Conservation (phyloP, 2,329 filamentous ascomycete species). For the Claviceps maximensis region DNA sequence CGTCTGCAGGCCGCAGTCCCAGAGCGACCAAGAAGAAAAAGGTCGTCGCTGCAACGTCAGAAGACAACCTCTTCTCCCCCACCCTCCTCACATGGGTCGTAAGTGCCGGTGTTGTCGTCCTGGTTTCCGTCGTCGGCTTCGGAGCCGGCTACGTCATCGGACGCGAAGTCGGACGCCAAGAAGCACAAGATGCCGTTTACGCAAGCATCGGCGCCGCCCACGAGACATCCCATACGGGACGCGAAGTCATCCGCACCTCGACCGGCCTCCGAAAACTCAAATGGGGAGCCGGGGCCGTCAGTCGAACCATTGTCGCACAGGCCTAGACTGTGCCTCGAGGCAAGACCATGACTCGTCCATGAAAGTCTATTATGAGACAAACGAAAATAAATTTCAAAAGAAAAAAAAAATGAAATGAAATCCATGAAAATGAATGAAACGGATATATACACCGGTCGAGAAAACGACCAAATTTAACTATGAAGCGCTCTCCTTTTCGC, state of each 20-base stretch:
- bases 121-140: constrained; percentile 56
- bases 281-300: constrained; percentile 40
- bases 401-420: too few species aligned
- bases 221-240: constrained; percentile 35
- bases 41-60: constrained; percentile 24
- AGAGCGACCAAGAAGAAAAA: constrained; percentile 48
- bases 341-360: too few species aligned
- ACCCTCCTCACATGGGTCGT: constrained; percentile 53
- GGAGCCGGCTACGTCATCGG: constrained; percentile 57
- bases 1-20: constrained; percentile 24
- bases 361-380: neutral
- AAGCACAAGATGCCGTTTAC: constrained; percentile 39
- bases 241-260: constrained; percentile 39
- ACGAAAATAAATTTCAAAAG: neutral
- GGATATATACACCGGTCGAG: neutral
- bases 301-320: constrained; percentile 35
- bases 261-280: constrained; percentile 39
- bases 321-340: constrained; percentile 7
- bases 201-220: constrained; percentile 29
- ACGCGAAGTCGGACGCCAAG: constrained; percentile 50
- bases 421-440: neutral
- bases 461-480: neutral
- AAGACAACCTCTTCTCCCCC: constrained; percentile 38
- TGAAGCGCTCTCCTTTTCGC: neutral
- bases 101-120: constrained; percentile 52